A percentile compares a stretch with the other conserved stretches of the same genome.
Conservation (phyloP, 192 early-diverging fungal species). For the Coemansia erecta region DNA sequence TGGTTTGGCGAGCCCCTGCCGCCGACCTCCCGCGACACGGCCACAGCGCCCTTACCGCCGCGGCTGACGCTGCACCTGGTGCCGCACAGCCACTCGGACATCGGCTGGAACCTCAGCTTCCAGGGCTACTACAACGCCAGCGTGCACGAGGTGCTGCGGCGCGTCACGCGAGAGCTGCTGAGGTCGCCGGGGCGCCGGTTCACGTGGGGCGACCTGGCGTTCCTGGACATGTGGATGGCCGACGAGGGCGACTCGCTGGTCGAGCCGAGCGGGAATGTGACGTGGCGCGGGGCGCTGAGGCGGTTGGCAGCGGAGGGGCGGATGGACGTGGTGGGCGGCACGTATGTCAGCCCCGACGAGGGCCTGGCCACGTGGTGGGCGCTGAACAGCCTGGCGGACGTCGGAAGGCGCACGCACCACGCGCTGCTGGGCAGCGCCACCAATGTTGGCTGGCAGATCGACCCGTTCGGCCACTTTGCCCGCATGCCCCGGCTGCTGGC, state of each 20-base stretch:
- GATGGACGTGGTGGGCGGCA: constrained; percentile 38
- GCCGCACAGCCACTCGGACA: constrained; percentile 48
- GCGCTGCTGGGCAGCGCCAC: constrained; percentile 23
- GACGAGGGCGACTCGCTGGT: constrained; percentile 30
- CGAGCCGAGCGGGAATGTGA: constrained; percentile 4
- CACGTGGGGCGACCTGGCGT: constrained; percentile 48
- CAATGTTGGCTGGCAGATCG: constrained; percentile 41
- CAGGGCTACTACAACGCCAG: constrained; percentile 31
- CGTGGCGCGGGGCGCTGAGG: constrained; percentile 32
- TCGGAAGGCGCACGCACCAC: constrained; percentile 28
- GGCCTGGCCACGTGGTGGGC: constrained; percentile 52
- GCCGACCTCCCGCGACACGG: constrained; percentile 19
- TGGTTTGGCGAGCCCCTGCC: constrained; percentile 31
- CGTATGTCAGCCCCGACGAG: constrained; percentile 50
- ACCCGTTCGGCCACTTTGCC: constrained; percentile 39
- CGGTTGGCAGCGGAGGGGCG: constrained; percentile 22
- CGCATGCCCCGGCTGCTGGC: constrained; percentile 27
- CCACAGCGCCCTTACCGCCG: constrained; percentile 2
- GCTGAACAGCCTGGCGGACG: constrained; percentile 34
- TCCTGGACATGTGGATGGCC: constrained; percentile 43
- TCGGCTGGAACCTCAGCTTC: constrained; percentile 52
- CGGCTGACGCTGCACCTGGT: constrained; percentile 43
- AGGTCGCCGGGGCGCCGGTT: constrained; percentile 21
- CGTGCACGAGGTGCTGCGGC: constrained; percentile 34
- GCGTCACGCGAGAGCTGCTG: constrained; percentile 27